Conservation (phyloP, 345 rosid species). For the Arabidopsis thaliana region TAIR10.1 NC_003071.7:18408501-18409000, state of each 20-base stretch:
- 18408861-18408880: slow-evolving; percentile 67
- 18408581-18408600: background rate
- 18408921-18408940: slow-evolving; percentile 57
- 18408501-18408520: slow-evolving; percentile 27
- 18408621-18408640: slow-evolving; percentile 28
- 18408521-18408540: slow-evolving; percentile 4
- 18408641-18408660: slow-evolving; percentile 11
- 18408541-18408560: slow-evolving; percentile 36
- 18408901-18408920: slow-evolving; percentile 86
- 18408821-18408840: slow-evolving; percentile 5
- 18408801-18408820: background rate
- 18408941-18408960: slow-evolving; percentile 48
- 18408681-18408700: slow-evolving; percentile 31
- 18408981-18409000: slow-evolving; percentile 49
- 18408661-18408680: slow-evolving; percentile 27
- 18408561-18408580: slow-evolving; percentile 9
- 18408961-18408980: slow-evolving; percentile 27
- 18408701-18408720: slow-evolving; percentile 31
- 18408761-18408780: slow-evolving; percentile 37
- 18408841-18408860: slow-evolving; percentile 85
- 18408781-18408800: slow-evolving; percentile 23
- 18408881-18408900: slow-evolving; percentile 87
- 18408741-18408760: slow-evolving; percentile 14
- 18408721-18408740: slow-evolving; percentile 16
- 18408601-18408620: slow-evolving; percentile 35